A percentile compares a stretch with the other conserved stretches of the same genome.
Conservation (phyloP, 106 monocot species). For the Vanilla planifolia region DNA sequence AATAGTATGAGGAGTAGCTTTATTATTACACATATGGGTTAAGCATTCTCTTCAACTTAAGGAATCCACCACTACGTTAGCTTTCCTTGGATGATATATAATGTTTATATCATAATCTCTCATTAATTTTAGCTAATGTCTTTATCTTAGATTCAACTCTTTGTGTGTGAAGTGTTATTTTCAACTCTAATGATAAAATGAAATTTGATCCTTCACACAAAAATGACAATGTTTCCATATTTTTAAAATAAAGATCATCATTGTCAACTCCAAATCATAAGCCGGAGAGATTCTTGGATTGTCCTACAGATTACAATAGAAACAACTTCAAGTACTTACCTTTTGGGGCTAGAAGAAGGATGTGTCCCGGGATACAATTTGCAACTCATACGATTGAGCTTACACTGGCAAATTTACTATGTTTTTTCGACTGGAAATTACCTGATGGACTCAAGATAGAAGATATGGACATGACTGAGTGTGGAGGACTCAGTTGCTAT, state of each 20-base stretch:
- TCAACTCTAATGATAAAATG: no score
- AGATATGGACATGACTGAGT: neutral
- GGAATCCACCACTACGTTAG: no score
- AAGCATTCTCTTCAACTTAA: no score
- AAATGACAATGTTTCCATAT: neutral
- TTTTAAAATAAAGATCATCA: no score
- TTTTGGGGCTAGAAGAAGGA: neutral
- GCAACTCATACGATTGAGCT: neutral
- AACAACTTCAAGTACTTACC: neutral
- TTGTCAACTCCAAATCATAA: neutral
- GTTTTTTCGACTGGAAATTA: neutral
- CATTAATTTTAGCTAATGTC: no score
- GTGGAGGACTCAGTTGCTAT: neutral
- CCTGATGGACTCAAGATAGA: neutral
- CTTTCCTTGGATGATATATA: no score
- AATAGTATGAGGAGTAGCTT: no score
- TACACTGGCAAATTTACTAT: neutral
- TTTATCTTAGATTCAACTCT: neutral
- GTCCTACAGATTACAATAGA: neutral
- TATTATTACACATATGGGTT: no score
- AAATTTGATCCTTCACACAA: neutral
- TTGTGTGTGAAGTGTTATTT: no score
- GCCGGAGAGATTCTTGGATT: neutral
- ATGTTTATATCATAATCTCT: no score
- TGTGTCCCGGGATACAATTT: constrained; percentile 1